phyloP scores from a whole-genome alignment of 371 early-diverging fungal species.

The Mucor circinelloides region DNA sequence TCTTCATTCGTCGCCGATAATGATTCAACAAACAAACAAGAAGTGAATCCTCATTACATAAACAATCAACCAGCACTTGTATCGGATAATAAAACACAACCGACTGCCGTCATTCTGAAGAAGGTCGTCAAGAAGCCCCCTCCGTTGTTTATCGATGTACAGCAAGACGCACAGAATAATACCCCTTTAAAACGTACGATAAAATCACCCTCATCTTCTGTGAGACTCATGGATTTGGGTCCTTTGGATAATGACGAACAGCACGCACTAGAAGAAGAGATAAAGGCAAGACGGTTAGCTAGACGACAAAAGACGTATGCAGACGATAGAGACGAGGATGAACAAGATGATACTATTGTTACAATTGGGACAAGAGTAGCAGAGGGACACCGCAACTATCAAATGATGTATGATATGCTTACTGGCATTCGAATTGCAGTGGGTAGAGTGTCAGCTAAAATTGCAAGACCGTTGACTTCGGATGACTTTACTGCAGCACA shows the following conservation, averaged over 20 bases:
- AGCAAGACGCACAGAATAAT: background rate
- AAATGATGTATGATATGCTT: slow-evolving; percentile 97
- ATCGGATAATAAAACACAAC: slow-evolving; percentile 12
- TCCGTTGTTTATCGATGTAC: slow-evolving; percentile 2
- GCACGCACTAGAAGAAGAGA: slow-evolving; percentile 33
- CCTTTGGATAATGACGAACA: slow-evolving; percentile 37
- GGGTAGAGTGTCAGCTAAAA: slow-evolving; percentile 83
- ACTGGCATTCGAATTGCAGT: slow-evolving; percentile 86
- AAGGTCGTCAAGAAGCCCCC: slow-evolving; percentile 5
- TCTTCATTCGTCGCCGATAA: background rate
- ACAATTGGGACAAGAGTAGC: slow-evolving; percentile 67
- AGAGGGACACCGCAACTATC: slow-evolving; percentile 71
- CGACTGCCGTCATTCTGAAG: background rate
- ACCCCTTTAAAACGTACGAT: background rate
- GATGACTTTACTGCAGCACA: slow-evolving; percentile 88
- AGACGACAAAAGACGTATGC: slow-evolving; percentile 23
- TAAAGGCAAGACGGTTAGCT: slow-evolving; percentile 33
- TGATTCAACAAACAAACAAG: background rate
- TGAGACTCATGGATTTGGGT: slow-evolving; percentile 24
- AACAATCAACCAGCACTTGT: background rate
- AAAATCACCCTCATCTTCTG: slow-evolving; percentile 8
- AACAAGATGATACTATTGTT: slow-evolving; percentile 53
- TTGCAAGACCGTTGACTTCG: slow-evolving; percentile 64
- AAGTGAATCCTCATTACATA: background rate
- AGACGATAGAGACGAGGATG: slow-evolving; percentile 27